These are phyloP conservation scores for Aspergillus nanangensis DNA, from an alignment of 495 filamentous ascomycete species.

Conservation along the genomic window DNA sequence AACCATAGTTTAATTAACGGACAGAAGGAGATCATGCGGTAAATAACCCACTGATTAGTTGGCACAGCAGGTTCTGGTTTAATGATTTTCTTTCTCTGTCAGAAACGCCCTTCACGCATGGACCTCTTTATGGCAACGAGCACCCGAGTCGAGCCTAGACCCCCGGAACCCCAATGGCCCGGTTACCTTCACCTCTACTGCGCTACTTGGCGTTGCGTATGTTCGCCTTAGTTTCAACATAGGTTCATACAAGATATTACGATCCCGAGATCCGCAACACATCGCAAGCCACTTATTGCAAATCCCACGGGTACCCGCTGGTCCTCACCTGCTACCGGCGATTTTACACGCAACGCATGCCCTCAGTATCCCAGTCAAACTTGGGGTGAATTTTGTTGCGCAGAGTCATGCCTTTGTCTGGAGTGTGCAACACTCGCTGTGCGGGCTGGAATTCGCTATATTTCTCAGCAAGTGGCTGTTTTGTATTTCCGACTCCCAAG, in stretches of 20 bases:
- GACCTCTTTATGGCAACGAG: slow-evolving; percentile 48
- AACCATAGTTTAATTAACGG: slow-evolving; percentile 27
- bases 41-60: too few relatives aligned
- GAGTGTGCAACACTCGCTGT: slow-evolving; percentile 33
- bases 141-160: slow-evolving; percentile 36
- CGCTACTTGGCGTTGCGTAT: slow-evolving; percentile 53
- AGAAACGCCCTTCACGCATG: slow-evolving; percentile 48
- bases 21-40: slow-evolving; percentile 34
- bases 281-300: slow-evolving; percentile 13
- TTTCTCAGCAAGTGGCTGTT: slow-evolving; percentile 35
- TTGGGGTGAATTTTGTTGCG: slow-evolving; percentile 28
- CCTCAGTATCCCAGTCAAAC: slow-evolving; percentile 28
- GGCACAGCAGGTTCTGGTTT: too few relatives aligned
- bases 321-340: slow-evolving; percentile 22
- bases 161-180: slow-evolving; percentile 43
- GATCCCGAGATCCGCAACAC: slow-evolving; percentile 20
- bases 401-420: slow-evolving; percentile 28
- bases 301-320: slow-evolving; percentile 11
- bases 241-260: slow-evolving; percentile 20
- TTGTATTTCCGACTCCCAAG: slow-evolving; percentile 6
- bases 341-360: slow-evolving; percentile 30
- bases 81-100: too few relatives aligned
- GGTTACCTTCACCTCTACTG: slow-evolving; percentile 56
- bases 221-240: slow-evolving; percentile 40
- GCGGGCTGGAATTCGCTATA: slow-evolving; percentile 30